A percentile compares a stretch with the other conserved stretches of the same genome.
These are phyloP conservation scores for Talaromyces liani DNA, from an alignment of 495 filamentous ascomycete species.

Conservation along the genomic window DNA sequence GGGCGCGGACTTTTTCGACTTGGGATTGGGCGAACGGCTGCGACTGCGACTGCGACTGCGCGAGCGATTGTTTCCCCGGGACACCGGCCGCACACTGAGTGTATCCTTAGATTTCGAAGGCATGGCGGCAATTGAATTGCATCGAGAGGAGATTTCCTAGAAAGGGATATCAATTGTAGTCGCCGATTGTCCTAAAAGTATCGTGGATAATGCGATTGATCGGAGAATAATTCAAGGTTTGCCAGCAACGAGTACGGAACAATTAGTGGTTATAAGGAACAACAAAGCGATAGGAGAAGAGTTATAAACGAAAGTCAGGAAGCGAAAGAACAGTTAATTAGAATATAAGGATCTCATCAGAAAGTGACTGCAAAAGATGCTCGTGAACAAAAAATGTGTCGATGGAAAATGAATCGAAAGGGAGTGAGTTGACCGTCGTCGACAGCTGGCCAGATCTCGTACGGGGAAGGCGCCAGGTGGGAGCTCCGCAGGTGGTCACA, in stretches of 20 bases:
- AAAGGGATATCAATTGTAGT: background rate
- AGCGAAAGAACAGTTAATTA: constrained; percentile 11
- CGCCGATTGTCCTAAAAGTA: background rate
- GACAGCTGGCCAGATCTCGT: constrained; percentile 11
- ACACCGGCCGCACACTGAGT: constrained; percentile 30
- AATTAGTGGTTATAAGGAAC: constrained; percentile 16
- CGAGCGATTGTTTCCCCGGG: constrained; percentile 25
- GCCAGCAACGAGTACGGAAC: constrained; percentile 9
- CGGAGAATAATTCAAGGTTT: constrained; percentile 7
- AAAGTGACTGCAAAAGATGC: constrained; percentile 17
- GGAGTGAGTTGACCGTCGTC: constrained; percentile 7
- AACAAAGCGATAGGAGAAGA: constrained; percentile 21
- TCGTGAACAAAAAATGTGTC: constrained; percentile 9
- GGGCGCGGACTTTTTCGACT: constrained; percentile 28
- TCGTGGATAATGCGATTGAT: constrained; percentile 3
- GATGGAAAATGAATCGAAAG: background rate
- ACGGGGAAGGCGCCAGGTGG: constrained; percentile 10
- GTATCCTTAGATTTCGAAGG: constrained; percentile 35
- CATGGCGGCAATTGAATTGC: constrained; percentile 1
- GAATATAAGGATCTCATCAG: constrained; percentile 29
- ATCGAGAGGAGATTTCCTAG: background rate
- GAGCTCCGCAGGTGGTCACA: background rate
- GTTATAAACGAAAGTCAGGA: constrained; percentile 34
- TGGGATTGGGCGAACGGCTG: constrained; percentile 27
- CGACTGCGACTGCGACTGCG: constrained; percentile 34